Evolutionary conservation across 805 yeast species (phyloP).

Genomic region (Candida ficus): DNA sequence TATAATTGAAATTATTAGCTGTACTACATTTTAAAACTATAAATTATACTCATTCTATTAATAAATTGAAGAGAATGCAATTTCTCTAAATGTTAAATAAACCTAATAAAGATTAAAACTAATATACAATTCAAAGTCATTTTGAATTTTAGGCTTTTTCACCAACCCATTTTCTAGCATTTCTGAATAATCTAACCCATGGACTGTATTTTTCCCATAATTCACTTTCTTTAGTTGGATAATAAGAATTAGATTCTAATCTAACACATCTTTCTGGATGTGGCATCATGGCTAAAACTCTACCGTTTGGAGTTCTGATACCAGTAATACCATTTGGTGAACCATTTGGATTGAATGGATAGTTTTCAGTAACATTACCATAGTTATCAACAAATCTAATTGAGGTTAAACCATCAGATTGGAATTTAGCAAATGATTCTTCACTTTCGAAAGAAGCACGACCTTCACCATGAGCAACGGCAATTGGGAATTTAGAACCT

Average conservation of each 20-base stretch:
- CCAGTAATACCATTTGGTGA: conserved; percentile 93
- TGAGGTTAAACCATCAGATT: conserved; percentile 49
- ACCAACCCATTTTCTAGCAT: conserved; percentile 92
- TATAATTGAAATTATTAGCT: too few species aligned
- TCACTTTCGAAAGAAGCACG: conserved; percentile 63
- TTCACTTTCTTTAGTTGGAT: conserved; percentile 56
- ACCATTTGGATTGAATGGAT: conserved; percentile 96
- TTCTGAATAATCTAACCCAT: conserved; percentile 89
- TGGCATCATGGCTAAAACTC: conserved; percentile 98
- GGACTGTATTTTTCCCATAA: conserved; percentile 87
- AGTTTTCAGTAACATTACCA: conserved; percentile 74
- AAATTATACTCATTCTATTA: too few species aligned
- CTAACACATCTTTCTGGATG: conserved; percentile 96
- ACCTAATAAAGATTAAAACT: too few species aligned
- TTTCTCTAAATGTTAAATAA: too few species aligned
- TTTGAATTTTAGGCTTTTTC: conserved; percentile 10
- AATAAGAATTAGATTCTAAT: conserved; percentile 86
- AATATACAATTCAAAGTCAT: too few species aligned
- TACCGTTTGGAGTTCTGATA: conserved; percentile 82
- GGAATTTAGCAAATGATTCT: conserved; percentile 43
- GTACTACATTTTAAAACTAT: neutral
- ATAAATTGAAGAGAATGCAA: too few species aligned
- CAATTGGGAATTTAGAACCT: conserved; percentile 92
- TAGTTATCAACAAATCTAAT: conserved; percentile 87
- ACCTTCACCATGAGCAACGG: conserved; percentile 99